A percentile compares a stretch with the other conserved stretches of the same genome.
Evolutionary conservation across 1,139 yeast genomes (phyloP).

Genomic region (Scheffersomyces lignicola): DNA sequence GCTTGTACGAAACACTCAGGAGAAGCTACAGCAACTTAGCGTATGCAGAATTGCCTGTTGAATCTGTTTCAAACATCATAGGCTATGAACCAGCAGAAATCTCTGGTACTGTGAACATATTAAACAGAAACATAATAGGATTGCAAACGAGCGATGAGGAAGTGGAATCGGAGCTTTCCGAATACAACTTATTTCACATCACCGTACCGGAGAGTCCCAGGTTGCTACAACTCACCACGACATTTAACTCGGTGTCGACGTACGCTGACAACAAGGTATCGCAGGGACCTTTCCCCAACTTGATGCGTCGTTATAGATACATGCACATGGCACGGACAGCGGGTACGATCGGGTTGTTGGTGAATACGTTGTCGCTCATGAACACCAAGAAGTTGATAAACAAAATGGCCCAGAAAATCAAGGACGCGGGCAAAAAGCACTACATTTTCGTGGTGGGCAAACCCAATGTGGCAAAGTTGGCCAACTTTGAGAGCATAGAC

Average conservation of each 20-base stretch:
- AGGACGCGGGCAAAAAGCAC: conserved; percentile 81
- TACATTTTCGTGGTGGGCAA: conserved; percentile 96
- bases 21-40: conserved; percentile 42
- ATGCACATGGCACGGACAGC: conserved; percentile 91
- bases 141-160: conserved; percentile 15
- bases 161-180: conserved; percentile 22
- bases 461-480: conserved; percentile 96
- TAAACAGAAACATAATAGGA: conserved; percentile 28
- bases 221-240: conserved; percentile 70
- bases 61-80: conserved; percentile 29
- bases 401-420: conserved; percentile 58
- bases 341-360: conserved; percentile 86
- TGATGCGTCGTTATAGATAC: conserved; percentile 78
- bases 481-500: conserved; percentile 89
- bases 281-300: conserved; percentile 69
- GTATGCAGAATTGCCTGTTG: conserved; percentile 50
- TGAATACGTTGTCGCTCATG: conserved; percentile 80
- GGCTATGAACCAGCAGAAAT: conserved; percentile 33
- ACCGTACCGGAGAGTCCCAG: conserved; percentile 78
- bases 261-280: conserved; percentile 26
- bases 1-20: conserved; percentile 33
- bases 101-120: conserved; percentile 10
- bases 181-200: conserved; percentile 64
- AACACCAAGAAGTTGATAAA: conserved; percentile 68
- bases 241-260: conserved; percentile 53